phyloP scores from a whole-genome alignment of 192 early-diverging fungal genomes.

The Gorgonomyces haynaldii region DNA sequence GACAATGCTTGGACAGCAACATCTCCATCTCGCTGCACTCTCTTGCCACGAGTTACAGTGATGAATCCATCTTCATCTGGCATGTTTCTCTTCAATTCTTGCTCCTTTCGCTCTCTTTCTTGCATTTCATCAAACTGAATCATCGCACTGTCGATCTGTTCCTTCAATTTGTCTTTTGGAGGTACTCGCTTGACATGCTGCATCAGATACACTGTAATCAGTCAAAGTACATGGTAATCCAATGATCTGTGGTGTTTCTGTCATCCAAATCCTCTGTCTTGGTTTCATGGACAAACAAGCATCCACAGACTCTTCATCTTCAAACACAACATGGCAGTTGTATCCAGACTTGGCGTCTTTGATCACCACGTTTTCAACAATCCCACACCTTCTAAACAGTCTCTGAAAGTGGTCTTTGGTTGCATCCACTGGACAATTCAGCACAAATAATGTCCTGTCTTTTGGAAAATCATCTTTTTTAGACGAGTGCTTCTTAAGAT shows the following conservation, averaged over 20 bases:
- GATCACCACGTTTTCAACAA: slow-evolving; percentile 17
- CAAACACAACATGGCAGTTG: slow-evolving; percentile 36
- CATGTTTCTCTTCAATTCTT: slow-evolving; percentile 49
- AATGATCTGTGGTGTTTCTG: background rate
- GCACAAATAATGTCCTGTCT: background rate
- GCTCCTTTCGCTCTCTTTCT: slow-evolving; percentile 50
- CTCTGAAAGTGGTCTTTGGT: slow-evolving; percentile 19
- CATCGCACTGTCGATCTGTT: slow-evolving; percentile 62
- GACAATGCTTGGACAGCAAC: slow-evolving; percentile 48
- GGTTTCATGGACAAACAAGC: slow-evolving; percentile 49
- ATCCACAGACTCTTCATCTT: slow-evolving; percentile 50
- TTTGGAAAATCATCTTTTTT: slow-evolving; percentile 1
- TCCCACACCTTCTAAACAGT: slow-evolving; percentile 34
- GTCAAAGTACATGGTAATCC: background rate
- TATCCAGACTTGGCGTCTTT: background rate
- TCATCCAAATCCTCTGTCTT: slow-evolving; percentile 24
- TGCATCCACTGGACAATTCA: slow-evolving; percentile 20
- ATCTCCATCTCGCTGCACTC: slow-evolving; percentile 56
- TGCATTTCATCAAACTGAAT: slow-evolving; percentile 66
- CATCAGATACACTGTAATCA: slow-evolving; percentile 2
- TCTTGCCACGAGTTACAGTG: slow-evolving; percentile 60
- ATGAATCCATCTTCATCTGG: slow-evolving; percentile 92
- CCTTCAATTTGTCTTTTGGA: slow-evolving; percentile 40
- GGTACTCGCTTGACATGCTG: slow-evolving; percentile 7
- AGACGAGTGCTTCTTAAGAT: no score